Base-by-base conservation (phyloP, 129 eudicot genomes). In the Flaveria sonorensis region DNA sequence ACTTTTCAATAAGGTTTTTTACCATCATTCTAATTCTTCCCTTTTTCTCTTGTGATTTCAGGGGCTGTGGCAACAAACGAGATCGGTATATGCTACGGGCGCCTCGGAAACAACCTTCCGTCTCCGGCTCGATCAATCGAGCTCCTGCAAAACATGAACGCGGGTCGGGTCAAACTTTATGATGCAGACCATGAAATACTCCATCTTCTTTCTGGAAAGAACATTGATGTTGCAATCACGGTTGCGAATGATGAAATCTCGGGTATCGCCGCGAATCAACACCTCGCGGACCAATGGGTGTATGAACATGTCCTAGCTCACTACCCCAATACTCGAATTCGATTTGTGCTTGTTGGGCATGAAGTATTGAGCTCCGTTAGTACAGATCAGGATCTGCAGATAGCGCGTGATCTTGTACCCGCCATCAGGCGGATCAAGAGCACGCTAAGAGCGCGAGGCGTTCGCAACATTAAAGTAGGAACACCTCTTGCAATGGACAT, bases 401-500 rank as follows among this genome's bases (percentile, higher is more conserved):
- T 78, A 56, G 88, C 87, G 75, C 71, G 78, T 10, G 83, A 84
- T 76, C 89, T 91, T 53, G 89, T 91, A 23, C 97, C 91, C 0
- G 97, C 97, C 10, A 88, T 91, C 81, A 51, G 79, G 3, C 77
- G 83, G n/a, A 85, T 91, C 30, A 86, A 83, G 73, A 83, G 60
- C 71, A 75, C 97, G 0, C 52, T 91, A 2, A 74, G 9, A 24
- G 56, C 61, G 7, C 80, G 81, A 9, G 82, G 85, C 10, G 83
- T 88, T 32, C 81, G 81, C 39, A 86, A 91, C 87, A 88, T 91
- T 7, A 91, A 91, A 63, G 84, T 91, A 1, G 85, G 87, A 5
- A 91, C 97, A 0, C 91, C 97, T 2, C 80, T 88, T 4, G 93
- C 93, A 15, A 91, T 88, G 91, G 97, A 91, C 68, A 75, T 83